Evolutionary conservation across 257 asterid species (phyloP), one percentile per base, ranked within the genome.

Genomic region (Solanum rostratum): DNA sequence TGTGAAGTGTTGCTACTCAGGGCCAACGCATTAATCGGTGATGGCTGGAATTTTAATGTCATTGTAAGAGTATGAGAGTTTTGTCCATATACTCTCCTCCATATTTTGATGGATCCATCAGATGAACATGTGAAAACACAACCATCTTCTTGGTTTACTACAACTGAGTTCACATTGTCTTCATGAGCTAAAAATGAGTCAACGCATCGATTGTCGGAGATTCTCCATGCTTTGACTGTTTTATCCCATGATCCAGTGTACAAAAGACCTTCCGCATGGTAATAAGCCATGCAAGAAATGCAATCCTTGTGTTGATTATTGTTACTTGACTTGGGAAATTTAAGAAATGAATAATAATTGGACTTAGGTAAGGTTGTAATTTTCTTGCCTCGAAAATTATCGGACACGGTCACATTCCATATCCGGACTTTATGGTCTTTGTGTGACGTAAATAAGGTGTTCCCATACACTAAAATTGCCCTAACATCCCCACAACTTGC

Each of bases 271-370:
- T 93, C 98, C 18, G 92, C 92, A 39, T 93, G 97, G 89, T 91
- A 91, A 81, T 94, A 94, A 29, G 97, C 97, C 95, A 95, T 91
- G 94, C 98, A 95, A 3, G 98, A 95, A 69, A 96, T 89, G 66
- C 82, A 81, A 79, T 90, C 95, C 81, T 82, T 90, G 45, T 93
- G 99, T 11, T 86, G 90, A 3, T 84, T 22, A 53, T 14, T 18
- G 57, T 14, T 18, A 19, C 59, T 82, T 1, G 81, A 19, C 37
- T 84, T 60, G 0, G 88, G 50, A 71, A 94, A 88, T 54, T n/a
- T 14, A 63, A 90, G 79, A 43, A 91, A 59, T 18, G 84, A 60
- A 0, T 91, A 81, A 55, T 91, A 81, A 52, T 80, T 63, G 3
- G 24, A 45, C 83, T 85, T 92, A 0, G 99, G 98, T 7, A 95